Conservation (phyloP, 352 stramenopile genomes). For the Phytophthora litchii region DNA sequence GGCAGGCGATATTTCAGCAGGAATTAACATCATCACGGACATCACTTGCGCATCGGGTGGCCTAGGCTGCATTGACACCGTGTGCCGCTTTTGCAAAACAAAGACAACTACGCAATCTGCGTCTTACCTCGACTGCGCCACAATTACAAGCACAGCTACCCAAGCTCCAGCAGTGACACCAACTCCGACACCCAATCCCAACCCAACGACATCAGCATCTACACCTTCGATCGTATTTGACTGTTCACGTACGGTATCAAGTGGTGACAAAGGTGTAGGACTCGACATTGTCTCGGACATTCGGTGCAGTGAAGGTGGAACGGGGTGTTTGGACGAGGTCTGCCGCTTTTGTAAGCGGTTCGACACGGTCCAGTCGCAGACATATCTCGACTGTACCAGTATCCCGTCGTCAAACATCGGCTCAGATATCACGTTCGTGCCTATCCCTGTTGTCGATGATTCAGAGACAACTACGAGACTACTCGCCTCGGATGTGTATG, state of each 20-base stretch:
- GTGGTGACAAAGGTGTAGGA: slow-evolving; percentile 39
- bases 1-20: slow-evolving; percentile 16
- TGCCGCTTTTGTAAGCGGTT: slow-evolving; percentile 42
- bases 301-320: slow-evolving; percentile 39
- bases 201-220: neutral
- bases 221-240: slow-evolving; percentile 27
- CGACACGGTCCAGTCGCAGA: slow-evolving; percentile 41
- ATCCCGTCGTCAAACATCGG: slow-evolving; percentile 23
- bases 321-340: slow-evolving; percentile 39
- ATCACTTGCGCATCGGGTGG: slow-evolving; percentile 31
- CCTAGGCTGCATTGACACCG: slow-evolving; percentile 40
- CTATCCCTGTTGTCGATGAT: slow-evolving; percentile 29
- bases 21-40: slow-evolving; percentile 41
- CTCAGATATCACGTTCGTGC: slow-evolving; percentile 37
- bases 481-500: slow-evolving; percentile 2
- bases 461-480: slow-evolving; percentile 7
- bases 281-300: slow-evolving; percentile 47
- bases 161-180: neutral
- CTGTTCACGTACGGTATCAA: slow-evolving; percentile 29
- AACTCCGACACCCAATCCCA: slow-evolving; percentile 3
- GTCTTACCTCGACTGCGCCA: slow-evolving; percentile 21
- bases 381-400: slow-evolving; percentile 31
- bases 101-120: slow-evolving; percentile 30
- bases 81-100: slow-evolving; percentile 44
- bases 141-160: slow-evolving; percentile 12